Evolutionary conservation across 352 stramenopile genomes (phyloP).

Genomic region (Phytophthora pistaciae): DNA sequence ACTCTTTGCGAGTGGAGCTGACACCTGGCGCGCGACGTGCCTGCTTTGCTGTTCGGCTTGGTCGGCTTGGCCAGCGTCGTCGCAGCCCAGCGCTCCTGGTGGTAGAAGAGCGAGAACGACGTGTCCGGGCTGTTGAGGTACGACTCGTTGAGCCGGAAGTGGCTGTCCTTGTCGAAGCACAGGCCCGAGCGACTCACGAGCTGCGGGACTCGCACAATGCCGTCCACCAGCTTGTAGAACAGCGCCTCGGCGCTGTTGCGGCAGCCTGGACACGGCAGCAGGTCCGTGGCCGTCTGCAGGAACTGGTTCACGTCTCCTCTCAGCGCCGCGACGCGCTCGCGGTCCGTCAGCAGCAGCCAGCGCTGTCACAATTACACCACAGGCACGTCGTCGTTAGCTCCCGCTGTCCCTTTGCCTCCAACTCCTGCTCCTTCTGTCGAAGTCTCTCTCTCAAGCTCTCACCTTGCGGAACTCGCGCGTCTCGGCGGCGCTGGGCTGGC

Average conservation of each 20-base stretch:
- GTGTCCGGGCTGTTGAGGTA: constrained; percentile 75
- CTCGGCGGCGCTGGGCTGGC: constrained; percentile 73
- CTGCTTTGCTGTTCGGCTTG: constrained; percentile 43
- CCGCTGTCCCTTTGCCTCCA: background rate
- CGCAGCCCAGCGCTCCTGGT: constrained; percentile 78
- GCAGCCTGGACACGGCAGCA: constrained; percentile 82
- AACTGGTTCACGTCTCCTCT: constrained; percentile 75
- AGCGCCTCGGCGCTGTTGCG: constrained; percentile 82
- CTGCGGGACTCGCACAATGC: constrained; percentile 45
- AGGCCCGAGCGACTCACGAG: constrained; percentile 64
- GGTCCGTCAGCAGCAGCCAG: constrained; percentile 83
- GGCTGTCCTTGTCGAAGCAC: constrained; percentile 62
- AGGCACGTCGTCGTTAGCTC: constrained; percentile 23
- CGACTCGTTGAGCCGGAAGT: constrained; percentile 75
- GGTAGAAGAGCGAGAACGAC: constrained; percentile 78
- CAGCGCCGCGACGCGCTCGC: constrained; percentile 74
- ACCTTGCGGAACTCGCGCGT: constrained; percentile 88
- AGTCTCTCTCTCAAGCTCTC: constrained; percentile 2
- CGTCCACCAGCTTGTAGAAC: constrained; percentile 73
- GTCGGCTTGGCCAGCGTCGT: constrained; percentile 60
- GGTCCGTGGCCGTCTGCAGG: constrained; percentile 71
- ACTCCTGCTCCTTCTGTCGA: background rate
- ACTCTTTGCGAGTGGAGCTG: constrained; percentile 81
- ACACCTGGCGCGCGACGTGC: constrained; percentile 63
- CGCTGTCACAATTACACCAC: constrained; percentile 50